Base-by-base conservation (phyloP, 129 eudicot species). In the Flaveria trinervia region DNA sequence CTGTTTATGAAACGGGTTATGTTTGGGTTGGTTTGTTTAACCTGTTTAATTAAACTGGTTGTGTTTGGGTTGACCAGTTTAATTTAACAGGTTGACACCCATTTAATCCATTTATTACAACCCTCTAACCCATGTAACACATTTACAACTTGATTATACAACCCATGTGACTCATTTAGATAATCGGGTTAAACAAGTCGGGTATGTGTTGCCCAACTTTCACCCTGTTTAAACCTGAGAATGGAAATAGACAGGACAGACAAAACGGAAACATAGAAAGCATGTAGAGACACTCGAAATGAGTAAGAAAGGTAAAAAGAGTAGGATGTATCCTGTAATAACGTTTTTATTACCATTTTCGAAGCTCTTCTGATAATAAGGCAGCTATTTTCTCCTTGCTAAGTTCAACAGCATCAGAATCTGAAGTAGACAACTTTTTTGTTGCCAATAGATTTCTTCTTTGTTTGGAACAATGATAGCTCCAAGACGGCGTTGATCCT, bases 401-500 rank as follows among this genome's bases (percentile, higher is more conserved):
- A 65, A 88, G 73, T 75, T 88, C 95, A 49, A 71, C 39, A n/a
- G 85, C 71, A 68, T 88, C 84, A 55, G 88, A 44, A 56, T 86
- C 90, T 46, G 86, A 28, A 1, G 59, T 61, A 26, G 96, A 81
- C 66, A 17, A 57, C 39, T 60, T 79, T 75, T 77, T 86, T 18
- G 89, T 89, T 54, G 83, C 81, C 25, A 65, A 70, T 13, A 82
- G 12, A 83, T 68, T 85, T 92, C 99, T 81, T 95, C 99, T 73
- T 86, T 89, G 87, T 95, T 88, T 65, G 99, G 99, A 78, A 95
- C 99, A 76, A 95, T 79, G 5, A 95, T 80, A 85, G 99, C 99
- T 82, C 96, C 99, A 76, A 95, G 93, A 49, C 99, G 99, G 7
- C 99, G 90, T 79, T 82, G 89, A 86, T 95, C 99, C 99, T 95